Base-by-base conservation (phyloP, 2,329 filamentous ascomycete species). In the Pseudogymnoascus sp. region DNA sequence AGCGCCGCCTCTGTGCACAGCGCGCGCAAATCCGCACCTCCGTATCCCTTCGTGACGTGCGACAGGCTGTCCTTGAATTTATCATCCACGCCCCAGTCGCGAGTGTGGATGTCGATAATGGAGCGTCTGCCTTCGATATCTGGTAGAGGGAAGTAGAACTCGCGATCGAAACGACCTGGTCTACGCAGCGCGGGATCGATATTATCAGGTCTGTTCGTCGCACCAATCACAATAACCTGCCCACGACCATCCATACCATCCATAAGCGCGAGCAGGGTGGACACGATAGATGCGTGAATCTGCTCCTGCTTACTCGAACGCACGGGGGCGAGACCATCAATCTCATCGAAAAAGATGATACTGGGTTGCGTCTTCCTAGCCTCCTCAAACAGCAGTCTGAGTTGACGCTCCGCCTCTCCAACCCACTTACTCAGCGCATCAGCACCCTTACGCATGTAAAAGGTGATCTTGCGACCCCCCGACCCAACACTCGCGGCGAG, bases 311-410 rank as follows among this genome's bases (percentile, higher is more conserved):
- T 97, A 75, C 93, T 97, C 11, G 94, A 97, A 68, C 94, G 84
- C 34, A 97, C 94, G 59, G 94, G 95, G 2, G 94, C 94, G 65
- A 99, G 80, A 61, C 94, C 94, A 75, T 99, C 94, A 67, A 99
- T 99, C 74, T 99, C 94, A 72, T 99, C 94, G 68, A 99, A 97
- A 78, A 99, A 99, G 73, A 99, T 99, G 74, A 99, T 99, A 73
- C 93, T 97, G 0, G 94, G 94, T 70, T 99, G 94, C 1, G 89
- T 97, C 73, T 91, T 94, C 64, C 93, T 84, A 14, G 94, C 94
- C 74, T 99, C 94, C 69, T 97, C 94, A 66, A 99, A 99, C 4
- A 99, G 81, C 62, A 97, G 77, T 50, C 94, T 87, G 60, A 99
- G 83, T 72, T 99, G 94, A 74, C 93, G 88, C 75, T 99, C 94